A percentile compares a stretch with the other conserved stretches of the same genome.
phyloP scores from a whole-genome alignment of 2,329 filamentous ascomycete genomes.

The Drechmeria coniospora region DNA sequence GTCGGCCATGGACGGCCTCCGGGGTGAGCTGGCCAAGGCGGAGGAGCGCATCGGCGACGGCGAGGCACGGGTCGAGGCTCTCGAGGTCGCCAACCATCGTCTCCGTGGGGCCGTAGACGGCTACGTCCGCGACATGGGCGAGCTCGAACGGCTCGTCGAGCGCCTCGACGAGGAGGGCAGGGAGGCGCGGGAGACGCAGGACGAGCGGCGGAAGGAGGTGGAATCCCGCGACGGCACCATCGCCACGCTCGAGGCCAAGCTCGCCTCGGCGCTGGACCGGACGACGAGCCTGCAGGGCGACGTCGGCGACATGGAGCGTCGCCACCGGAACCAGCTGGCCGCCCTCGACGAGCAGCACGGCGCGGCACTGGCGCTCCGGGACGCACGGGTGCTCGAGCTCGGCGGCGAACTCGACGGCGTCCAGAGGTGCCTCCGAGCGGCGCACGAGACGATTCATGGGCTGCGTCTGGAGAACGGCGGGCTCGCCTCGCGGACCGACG shows the following conservation, averaged over 20 bases:
- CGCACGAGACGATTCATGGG: conserved; percentile 28
- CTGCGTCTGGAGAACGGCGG: conserved; percentile 31
- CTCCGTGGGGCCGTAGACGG: conserved; percentile 35
- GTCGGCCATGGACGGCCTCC: conserved; percentile 31
- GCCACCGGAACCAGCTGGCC: conserved; percentile 15
- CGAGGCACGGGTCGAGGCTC: conserved; percentile 25
- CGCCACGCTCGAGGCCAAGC: conserved; percentile 26
- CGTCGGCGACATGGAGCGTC: conserved; percentile 21
- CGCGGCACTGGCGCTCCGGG: conserved; percentile 31
- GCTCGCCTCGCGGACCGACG: conserved; percentile 19
- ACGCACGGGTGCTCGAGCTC: conserved; percentile 33
- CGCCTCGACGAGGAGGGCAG: conserved; percentile 26
- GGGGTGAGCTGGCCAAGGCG: conserved; percentile 22
- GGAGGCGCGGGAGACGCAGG: conserved; percentile 14
- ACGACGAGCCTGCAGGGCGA: conserved; percentile 22
- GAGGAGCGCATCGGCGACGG: conserved; percentile 19
- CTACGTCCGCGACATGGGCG: conserved; percentile 37
- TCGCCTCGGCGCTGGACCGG: conserved; percentile 24
- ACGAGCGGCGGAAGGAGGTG: conserved; percentile 17
- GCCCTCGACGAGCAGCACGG: conserved; percentile 27
- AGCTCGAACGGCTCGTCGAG: conserved; percentile 36
- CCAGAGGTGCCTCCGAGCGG: conserved; percentile 26
- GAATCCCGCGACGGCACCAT: conserved; percentile 21
- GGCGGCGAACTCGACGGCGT: conserved; percentile 31
- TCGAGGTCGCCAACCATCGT: conserved; percentile 32